phyloP scores from a whole-genome alignment of 805 yeast species.

The Lipomyces orientalis region DNA sequence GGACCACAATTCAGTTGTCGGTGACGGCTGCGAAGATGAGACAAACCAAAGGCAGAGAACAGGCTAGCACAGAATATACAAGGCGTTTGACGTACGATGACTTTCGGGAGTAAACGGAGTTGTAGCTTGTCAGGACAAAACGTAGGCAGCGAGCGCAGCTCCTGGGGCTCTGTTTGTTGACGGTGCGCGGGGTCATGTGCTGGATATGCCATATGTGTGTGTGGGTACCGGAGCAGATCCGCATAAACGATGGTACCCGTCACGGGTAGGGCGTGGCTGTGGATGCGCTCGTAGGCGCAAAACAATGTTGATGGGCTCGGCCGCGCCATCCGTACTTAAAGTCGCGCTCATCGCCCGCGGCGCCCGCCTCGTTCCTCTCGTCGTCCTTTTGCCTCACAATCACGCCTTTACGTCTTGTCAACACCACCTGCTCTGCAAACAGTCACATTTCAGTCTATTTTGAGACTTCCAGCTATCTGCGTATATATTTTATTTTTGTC shows the following conservation, averaged over 20 bases:
- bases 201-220: neutral
- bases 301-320: constrained; percentile 4
- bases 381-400: neutral
- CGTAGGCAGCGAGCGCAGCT: too few species aligned
- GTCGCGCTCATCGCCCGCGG: constrained; percentile 16
- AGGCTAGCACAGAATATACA: neutral
- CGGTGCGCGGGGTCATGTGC: neutral
- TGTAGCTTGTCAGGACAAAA: too few species aligned
- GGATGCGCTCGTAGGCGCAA: neutral
- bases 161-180: neutral
- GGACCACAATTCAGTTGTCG: neutral
- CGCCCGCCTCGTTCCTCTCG: constrained; percentile 4
- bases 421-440: neutral
- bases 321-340: constrained; percentile 4
- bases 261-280: neutral
- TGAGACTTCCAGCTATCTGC: neutral
- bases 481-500: constrained; percentile 1
- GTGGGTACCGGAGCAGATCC: neutral
- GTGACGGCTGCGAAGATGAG: neutral
- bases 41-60: neutral
- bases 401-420: neutral
- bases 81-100: too few species aligned
- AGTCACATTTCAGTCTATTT: neutral
- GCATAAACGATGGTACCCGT: neutral
- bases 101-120: neutral